A percentile compares a stretch with the other conserved stretches of the same genome.
phyloP scores from a whole-genome alignment of 805 yeast genomes.

The Saturnispora saitoi region DNA sequence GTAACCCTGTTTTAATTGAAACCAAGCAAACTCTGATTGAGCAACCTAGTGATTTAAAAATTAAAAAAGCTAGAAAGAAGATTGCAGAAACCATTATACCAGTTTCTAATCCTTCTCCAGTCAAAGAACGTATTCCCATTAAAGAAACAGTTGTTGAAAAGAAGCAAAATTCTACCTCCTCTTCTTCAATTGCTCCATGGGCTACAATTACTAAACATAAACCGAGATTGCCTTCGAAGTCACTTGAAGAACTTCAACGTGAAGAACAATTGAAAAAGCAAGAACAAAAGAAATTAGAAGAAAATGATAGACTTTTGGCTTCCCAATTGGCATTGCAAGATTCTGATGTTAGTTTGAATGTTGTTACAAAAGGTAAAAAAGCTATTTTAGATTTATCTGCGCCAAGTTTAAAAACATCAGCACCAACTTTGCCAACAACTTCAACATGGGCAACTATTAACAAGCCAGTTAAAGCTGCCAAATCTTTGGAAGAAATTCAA shows the following conservation, averaged over 20 bases:
- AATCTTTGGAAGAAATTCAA: constrained; percentile 54
- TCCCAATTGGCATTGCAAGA: constrained; percentile 17
- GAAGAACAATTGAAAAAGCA: constrained; percentile 35
- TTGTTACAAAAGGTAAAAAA: constrained; percentile 6
- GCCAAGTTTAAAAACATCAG: constrained; percentile 7
- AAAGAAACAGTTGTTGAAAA: neutral
- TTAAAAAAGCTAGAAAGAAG: neutral
- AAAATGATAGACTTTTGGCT: constrained; percentile 20
- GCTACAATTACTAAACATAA: constrained; percentile 23
- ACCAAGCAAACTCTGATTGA: neutral
- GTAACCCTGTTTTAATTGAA: neutral
- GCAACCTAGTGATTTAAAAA: neutral
- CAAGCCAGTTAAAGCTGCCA: constrained; percentile 26
- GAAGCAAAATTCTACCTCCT: neutral
- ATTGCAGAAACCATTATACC: constrained; percentile 15
- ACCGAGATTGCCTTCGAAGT: constrained; percentile 33
- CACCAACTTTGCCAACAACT: constrained; percentile 31
- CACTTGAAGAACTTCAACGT: constrained; percentile 53
- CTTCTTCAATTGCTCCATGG: constrained; percentile 26
- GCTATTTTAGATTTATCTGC: constrained; percentile 3
- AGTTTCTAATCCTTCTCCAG: constrained; percentile 57
- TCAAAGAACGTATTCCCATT: constrained; percentile 28
- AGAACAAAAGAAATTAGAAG: constrained; percentile 17
- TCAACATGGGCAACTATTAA: constrained; percentile 33
- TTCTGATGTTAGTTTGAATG: constrained; percentile 1